phyloP scores from a whole-genome alignment of 352 stramenopile species.

The Detonula confervacea region DNA sequence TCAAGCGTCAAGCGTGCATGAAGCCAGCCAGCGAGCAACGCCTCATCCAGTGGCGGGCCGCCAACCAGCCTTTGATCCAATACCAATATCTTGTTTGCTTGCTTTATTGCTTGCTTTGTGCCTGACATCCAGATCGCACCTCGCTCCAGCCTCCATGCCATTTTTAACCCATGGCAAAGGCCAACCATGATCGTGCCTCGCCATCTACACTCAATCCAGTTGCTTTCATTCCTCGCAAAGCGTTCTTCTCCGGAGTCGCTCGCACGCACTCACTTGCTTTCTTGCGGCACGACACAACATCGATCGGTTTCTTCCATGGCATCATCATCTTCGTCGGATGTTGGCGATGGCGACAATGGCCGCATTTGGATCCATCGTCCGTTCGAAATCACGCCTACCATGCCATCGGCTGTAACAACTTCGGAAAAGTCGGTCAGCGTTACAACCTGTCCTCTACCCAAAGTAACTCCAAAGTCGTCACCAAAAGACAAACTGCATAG shows the following conservation, averaged over 20 bases:
- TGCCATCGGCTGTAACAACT: neutral
- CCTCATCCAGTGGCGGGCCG: too few relatives aligned
- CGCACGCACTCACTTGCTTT: neutral
- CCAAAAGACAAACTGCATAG: slow-evolving; percentile 30
- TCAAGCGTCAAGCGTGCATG: too few relatives aligned
- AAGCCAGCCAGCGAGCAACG: too few relatives aligned
- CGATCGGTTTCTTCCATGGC: slow-evolving; percentile 3
- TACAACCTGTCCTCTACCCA: slow-evolving; percentile 37
- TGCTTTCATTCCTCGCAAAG: slow-evolving; percentile 24
- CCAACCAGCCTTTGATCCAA: too few relatives aligned
- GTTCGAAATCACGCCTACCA: slow-evolving; percentile 14
- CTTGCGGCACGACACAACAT: neutral
- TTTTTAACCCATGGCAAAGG: too few relatives aligned
- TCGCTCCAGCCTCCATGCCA: too few relatives aligned
- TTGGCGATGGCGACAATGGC: slow-evolving; percentile 16
- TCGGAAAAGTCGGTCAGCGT: slow-evolving; percentile 1
- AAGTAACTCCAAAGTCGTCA: slow-evolving; percentile 23
- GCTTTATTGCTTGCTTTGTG: too few relatives aligned
- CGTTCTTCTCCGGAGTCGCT: neutral
- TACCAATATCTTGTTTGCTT: too few relatives aligned
- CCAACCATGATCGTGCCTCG: neutral
- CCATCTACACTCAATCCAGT: neutral
- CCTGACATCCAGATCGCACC: too few relatives aligned
- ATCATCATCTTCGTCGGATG: too few relatives aligned
- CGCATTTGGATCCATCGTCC: slow-evolving; percentile 54